These are phyloP conservation scores for Westerdykella ornata DNA, from an alignment of 2,329 filamentous ascomycete genomes.

Conservation along the genomic window DNA sequence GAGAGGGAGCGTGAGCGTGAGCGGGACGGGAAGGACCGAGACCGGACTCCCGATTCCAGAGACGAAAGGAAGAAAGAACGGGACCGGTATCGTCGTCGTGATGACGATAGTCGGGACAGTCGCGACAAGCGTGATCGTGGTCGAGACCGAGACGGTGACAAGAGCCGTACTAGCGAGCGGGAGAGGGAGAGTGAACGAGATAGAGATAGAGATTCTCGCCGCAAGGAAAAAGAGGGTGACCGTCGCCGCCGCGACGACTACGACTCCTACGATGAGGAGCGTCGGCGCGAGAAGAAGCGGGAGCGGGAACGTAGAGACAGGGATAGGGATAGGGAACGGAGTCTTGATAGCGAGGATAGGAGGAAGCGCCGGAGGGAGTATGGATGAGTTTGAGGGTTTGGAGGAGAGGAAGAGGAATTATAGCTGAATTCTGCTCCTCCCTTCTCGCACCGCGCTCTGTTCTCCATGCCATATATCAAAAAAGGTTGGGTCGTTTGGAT, in stretches of 20 bases:
- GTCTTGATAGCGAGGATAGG: constrained; percentile 17
- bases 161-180: constrained; percentile 16
- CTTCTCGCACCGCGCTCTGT: no score
- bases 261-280: constrained; percentile 5
- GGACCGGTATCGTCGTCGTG: constrained; percentile 13
- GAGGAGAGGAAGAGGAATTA: constrained; percentile 17
- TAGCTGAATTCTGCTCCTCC: no score
- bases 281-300: constrained; percentile 4
- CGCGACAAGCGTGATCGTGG: neutral
- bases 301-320: constrained; percentile 16
- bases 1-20: constrained; percentile 24
- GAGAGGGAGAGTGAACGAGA: constrained; percentile 1
- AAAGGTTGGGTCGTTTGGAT: no score
- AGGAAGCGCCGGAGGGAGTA: constrained; percentile 21
- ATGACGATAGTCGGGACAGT: constrained; percentile 5
- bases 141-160: constrained; percentile 13
- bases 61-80: neutral
- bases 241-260: constrained; percentile 1
- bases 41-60: neutral
- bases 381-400: constrained; percentile 14
- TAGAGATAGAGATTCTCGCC: constrained; percentile 1
- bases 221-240: constrained; percentile 1
- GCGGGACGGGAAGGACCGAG: constrained; percentile 7
- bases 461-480: no score
- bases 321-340: constrained; percentile 12